Base-by-base conservation (phyloP, 306 rosid species). In the cucumber (Cucumis sativus) region DNA sequence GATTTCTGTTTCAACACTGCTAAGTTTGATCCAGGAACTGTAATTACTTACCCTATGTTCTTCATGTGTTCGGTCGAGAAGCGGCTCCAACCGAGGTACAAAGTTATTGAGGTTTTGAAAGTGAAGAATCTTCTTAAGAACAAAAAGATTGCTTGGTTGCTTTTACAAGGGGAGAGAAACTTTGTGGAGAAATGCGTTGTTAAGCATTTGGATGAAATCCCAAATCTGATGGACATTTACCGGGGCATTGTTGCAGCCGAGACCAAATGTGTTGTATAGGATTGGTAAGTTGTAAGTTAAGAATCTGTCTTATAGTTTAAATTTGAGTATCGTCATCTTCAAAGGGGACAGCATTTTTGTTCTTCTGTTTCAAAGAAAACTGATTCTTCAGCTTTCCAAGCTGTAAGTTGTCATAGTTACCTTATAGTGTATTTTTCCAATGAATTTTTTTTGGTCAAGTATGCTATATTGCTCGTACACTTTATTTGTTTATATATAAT, bases 91-190 rank as follows among this genome's bases (percentile, higher is more conserved):
- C 83, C 76, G 8, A 62, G 83, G 68, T 80, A 63, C 57, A 74
- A 64, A 51, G 67, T 80, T 43, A 8, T 74, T 39, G 76, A 62
- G 79, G 55, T 64, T 80, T 80, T 74, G 75, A 33, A 37, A 55
- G 57, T 40, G 4, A 80, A 74, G 57, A 28, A 64, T 37, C 69
- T 74, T 47, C 4, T 74, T 64, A 64, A 40, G 66, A 23, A 55
- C 58, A 71, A 14, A 5, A 74, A 74, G 70, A 12, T 63, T 70
- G 33, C 61, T 55, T 17, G 62, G 77, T 1, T 70, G 59, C 12
- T 79, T 10, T 2, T 23, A 3, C 39, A 7, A 58, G 41, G 5
- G 54, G 77, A 79, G 51, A 70, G 10, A 7, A 30, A 8, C 16
- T 79, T 79, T 35, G 11, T 63, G 9, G 60, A 69, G 55, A 17